Evolutionary conservation across 2,329 filamentous ascomycete species (phyloP), one percentile per base, ranked within the genome.

Genomic region (Ilyonectria robusta): DNA sequence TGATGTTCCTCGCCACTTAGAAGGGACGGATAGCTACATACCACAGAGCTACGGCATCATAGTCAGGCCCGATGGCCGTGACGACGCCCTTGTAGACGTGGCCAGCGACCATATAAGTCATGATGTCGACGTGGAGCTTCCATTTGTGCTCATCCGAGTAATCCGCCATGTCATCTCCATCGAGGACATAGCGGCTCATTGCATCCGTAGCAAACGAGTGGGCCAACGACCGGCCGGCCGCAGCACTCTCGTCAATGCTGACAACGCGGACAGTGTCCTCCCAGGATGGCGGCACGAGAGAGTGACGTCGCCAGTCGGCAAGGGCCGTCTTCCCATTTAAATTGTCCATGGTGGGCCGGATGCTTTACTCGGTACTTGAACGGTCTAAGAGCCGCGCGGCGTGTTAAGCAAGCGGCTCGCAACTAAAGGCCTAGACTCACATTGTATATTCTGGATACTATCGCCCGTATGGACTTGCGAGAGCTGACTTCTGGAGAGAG

Each of bases 1-100:
- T n/a, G 9, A 10, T 40, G 19, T 19, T n/a, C 46, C 11, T 29
- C n/a, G 53, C 4, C 0, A n/a, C n/a, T 21, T 21, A 2, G 15
- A 29, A 60, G 44, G 31, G 26, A 21, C 31, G 19, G 23, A 10
- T 17, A 2, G 5, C 10, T 37, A 84, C 89, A 78, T 84, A 94
- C 93, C 93, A 96, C 59, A 96, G 84, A 64, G 92, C 93, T 61
- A 96, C 91, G 70, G 89, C 91, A 72, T 94, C 93, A 76, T 92
- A 94, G 76, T 94, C 89, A 6, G 90, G 87, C 19, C 93, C 94
- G 68, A 93, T 89, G 62, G 91, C 90, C 51, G 92, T 91, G 61
- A 93, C 93, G 65, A 94, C 80, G 62, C 93, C 94, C 73, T 91
- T 91, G 76, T 92, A 86, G 79, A 89, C 90, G 78, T 94, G 93